Evolutionary conservation across 495 filamentous ascomycete species (phyloP).

Genomic region (Annulohypoxylon moriforme): DNA sequence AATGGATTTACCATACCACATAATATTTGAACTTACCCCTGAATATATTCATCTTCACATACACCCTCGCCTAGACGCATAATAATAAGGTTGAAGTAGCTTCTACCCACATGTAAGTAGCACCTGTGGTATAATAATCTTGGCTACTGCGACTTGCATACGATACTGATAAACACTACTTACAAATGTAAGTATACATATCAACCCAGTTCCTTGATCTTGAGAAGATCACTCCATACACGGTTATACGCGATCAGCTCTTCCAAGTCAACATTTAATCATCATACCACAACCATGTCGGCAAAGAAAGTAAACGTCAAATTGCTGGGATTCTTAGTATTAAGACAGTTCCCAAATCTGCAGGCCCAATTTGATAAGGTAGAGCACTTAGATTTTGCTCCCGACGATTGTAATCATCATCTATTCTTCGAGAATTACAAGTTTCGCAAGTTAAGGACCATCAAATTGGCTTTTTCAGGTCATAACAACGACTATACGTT

Average conservation of each 20-base stretch:
- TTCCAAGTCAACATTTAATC: not conserved
- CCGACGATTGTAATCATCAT: not conserved
- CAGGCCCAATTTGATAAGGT: not conserved
- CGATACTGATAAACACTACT: too few species aligned
- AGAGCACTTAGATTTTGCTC: not conserved
- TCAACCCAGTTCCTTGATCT: not conserved
- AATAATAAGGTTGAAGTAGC: not conserved
- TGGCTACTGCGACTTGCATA: not conserved
- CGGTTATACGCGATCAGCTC: not conserved
- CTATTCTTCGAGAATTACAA: slow-evolving; percentile 1
- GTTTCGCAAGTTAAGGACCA: slow-evolving; percentile 11
- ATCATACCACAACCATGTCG: not conserved
- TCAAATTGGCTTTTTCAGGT: not conserved
- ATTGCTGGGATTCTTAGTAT: too few species aligned
- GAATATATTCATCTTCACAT: not conserved
- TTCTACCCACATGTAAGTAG: too few species aligned
- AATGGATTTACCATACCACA: too few species aligned
- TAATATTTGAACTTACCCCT: not conserved
- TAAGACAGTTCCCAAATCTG: not conserved
- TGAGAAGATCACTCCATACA: not conserved
- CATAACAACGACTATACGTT: not conserved
- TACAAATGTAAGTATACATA: too few species aligned
- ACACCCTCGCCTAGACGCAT: not conserved
- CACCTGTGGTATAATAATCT: not conserved
- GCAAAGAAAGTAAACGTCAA: too few species aligned